A percentile compares a stretch with the other conserved stretches of the same genome.
Evolutionary conservation across 305 asterid genomes (phyloP).

Genomic region (Fraxinus angustifolia): DNA sequence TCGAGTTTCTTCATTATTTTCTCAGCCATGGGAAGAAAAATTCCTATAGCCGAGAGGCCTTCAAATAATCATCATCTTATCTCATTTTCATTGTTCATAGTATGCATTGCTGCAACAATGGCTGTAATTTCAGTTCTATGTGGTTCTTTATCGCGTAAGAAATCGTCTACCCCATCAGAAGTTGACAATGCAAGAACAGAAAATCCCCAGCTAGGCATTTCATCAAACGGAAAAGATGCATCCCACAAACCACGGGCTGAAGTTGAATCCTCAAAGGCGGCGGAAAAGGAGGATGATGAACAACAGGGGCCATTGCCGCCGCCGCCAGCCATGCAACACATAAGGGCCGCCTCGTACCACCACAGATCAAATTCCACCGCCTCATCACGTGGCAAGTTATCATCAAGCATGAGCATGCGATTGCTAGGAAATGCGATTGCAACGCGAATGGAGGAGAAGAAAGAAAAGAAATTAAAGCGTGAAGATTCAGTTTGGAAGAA

Average conservation of each 20-base stretch:
- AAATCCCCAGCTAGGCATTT: neutral
- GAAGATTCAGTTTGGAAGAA: slow-evolving; percentile 52
- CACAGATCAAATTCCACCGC: slow-evolving; percentile 24
- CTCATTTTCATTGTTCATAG: slow-evolving; percentile 24
- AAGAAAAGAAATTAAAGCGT: slow-evolving; percentile 32
- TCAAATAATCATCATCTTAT: slow-evolving; percentile 24
- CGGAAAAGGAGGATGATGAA: neutral
- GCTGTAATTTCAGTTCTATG: slow-evolving; percentile 35
- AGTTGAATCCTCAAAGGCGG: neutral
- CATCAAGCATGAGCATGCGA: slow-evolving; percentile 36
- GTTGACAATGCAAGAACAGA: neutral
- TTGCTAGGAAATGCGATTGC: slow-evolving; percentile 18
- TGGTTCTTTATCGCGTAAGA: slow-evolving; percentile 28
- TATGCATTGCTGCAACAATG: slow-evolving; percentile 26
- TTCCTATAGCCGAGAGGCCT: slow-evolving; percentile 25
- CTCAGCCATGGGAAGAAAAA: slow-evolving; percentile 40
- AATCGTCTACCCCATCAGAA: neutral
- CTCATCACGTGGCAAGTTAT: slow-evolving; percentile 12
- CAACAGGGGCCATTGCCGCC: slow-evolving; percentile 31
- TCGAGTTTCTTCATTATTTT: neutral
- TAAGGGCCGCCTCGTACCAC: slow-evolving; percentile 23
- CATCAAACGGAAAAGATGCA: slow-evolving; percentile 2
- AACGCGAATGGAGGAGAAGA: slow-evolving; percentile 5
- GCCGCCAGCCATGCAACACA: slow-evolving; percentile 30
- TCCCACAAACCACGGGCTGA: neutral